These are phyloP conservation scores for Dioscorea zingiberensis DNA, from an alignment of 106 monocot species.

Conservation along the genomic window DNA sequence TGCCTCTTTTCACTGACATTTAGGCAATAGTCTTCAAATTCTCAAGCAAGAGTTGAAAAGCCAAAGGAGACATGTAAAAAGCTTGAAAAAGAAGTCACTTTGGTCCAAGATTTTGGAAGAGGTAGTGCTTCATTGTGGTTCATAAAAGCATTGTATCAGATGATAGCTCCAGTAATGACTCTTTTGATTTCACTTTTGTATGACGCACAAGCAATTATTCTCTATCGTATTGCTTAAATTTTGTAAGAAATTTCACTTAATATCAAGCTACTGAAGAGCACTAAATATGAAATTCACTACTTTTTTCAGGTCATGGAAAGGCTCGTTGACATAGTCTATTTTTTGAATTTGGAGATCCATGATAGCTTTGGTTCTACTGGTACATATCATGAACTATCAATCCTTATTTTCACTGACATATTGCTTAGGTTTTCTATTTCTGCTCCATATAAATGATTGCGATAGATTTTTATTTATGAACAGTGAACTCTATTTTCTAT, in stretches of 20 bases:
- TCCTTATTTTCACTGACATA: no score
- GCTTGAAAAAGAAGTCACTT: conserved; percentile 80
- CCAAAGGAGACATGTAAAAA: conserved; percentile 84
- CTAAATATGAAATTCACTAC: not conserved
- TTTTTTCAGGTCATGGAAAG: conserved; percentile 86
- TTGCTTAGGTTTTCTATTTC: no score
- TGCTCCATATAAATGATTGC: no score
- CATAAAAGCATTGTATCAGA: no score
- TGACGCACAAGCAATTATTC: no score
- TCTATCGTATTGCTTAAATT: no score
- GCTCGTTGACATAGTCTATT: conserved; percentile 87
- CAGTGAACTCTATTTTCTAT: no score
- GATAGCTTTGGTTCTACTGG: conserved; percentile 75
- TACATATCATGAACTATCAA: conserved; percentile 7
- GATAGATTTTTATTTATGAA: no score
- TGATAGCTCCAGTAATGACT: no score
- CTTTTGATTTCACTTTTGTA: no score
- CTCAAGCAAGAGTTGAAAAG: conserved; percentile 89
- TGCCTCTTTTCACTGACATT: not conserved
- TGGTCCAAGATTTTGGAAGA: conserved; percentile 94
- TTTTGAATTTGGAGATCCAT: conserved; percentile 82
- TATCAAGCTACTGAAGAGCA: no score
- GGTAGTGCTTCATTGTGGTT: conserved; percentile 17
- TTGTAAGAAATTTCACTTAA: no score
- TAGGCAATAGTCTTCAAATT: conserved; percentile 82